These are phyloP conservation scores for Mastigamoeba balamuthi DNA, from an alignment of 78 protist species.

Conservation along the genomic window DNA sequence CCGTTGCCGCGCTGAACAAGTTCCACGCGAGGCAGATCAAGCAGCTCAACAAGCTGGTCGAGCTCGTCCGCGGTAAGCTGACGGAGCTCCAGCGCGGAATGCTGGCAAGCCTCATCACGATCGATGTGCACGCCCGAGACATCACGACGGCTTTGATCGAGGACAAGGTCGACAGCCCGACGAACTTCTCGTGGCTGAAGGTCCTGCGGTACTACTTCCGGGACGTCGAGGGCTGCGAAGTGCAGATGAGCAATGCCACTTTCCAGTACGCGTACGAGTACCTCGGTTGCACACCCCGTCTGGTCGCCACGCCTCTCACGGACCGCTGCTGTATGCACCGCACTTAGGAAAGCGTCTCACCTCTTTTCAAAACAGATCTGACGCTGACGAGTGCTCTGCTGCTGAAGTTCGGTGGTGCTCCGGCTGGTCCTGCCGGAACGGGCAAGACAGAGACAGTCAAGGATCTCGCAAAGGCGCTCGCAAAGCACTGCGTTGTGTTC, in stretches of 20 bases:
- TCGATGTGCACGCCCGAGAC: constrained; percentile 79
- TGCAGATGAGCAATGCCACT: no score
- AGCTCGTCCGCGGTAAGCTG: neutral
- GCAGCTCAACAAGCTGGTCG: constrained; percentile 9
- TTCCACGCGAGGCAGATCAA: neutral
- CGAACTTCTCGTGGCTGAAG: constrained; percentile 70
- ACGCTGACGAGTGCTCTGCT: constrained; percentile 73
- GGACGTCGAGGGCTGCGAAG: neutral
- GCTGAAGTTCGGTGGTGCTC: constrained; percentile 64
- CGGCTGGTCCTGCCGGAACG: constrained; percentile 72
- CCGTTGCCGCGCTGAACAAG: neutral
- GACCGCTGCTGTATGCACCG: constrained; percentile 77
- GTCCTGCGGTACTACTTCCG: constrained; percentile 63
- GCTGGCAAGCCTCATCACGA: constrained; percentile 18
- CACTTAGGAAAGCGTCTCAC: no score
- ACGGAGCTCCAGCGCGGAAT: no score
- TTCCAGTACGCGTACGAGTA: constrained; percentile 79
- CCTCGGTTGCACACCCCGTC: constrained; percentile 71
- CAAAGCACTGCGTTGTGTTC: constrained; percentile 73
- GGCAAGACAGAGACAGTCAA: constrained; percentile 80
- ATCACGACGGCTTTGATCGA: constrained; percentile 10
- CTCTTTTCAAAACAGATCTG: no score
- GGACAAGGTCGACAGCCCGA: neutral
- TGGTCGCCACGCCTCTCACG: constrained; percentile 80
- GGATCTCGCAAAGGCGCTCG: constrained; percentile 77